A percentile compares a stretch with the other conserved stretches of the same genome.
These are phyloP conservation scores for Cyberlindnera veronae DNA, from an alignment of 805 yeast species.

Conservation along the genomic window DNA sequence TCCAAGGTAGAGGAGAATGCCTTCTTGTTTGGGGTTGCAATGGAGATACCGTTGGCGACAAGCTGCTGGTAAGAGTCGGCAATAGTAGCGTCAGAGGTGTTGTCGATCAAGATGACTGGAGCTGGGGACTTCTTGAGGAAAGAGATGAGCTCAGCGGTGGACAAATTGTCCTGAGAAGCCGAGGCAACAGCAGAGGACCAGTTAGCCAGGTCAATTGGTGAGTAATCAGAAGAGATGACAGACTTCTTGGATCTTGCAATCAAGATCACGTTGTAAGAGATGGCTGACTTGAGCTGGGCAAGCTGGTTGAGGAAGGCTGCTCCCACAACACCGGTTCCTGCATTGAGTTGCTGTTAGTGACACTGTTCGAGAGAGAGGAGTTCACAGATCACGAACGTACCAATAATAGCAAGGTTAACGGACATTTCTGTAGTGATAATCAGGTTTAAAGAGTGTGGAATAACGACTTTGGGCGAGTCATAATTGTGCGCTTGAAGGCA, in stretches of 20 bases:
- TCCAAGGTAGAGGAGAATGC: constrained; percentile 80
- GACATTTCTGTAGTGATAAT: too few species aligned
- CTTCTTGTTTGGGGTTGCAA: constrained; percentile 98
- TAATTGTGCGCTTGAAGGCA: too few species aligned
- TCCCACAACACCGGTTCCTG: constrained; percentile 93
- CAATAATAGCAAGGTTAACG: constrained; percentile 70
- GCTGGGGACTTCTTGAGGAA: constrained; percentile 61
- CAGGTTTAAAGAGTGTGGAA: too few species aligned
- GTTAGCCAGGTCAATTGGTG: constrained; percentile 60
- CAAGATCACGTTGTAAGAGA: constrained; percentile 72
- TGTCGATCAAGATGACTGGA: constrained; percentile 87
- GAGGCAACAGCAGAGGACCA: constrained; percentile 52
- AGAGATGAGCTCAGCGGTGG: constrained; percentile 54
- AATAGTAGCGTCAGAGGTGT: constrained; percentile 80
- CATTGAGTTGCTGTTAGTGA: constrained; percentile 2
- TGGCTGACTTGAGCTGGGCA: constrained; percentile 51
- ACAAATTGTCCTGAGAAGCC: constrained; percentile 42
- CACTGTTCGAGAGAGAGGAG: neutral
- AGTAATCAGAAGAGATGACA: constrained; percentile 61
- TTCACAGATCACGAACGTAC: constrained; percentile 33
- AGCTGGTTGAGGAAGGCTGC: constrained; percentile 85
- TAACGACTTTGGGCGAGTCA: too few species aligned
- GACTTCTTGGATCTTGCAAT: constrained; percentile 76
- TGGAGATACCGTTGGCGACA: constrained; percentile 73
- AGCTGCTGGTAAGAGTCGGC: constrained; percentile 78